Evolutionary conservation across 129 eudicot genomes (phyloP), one percentile per base, ranked within the genome.

Genomic region (Flaveria sonorensis): DNA sequence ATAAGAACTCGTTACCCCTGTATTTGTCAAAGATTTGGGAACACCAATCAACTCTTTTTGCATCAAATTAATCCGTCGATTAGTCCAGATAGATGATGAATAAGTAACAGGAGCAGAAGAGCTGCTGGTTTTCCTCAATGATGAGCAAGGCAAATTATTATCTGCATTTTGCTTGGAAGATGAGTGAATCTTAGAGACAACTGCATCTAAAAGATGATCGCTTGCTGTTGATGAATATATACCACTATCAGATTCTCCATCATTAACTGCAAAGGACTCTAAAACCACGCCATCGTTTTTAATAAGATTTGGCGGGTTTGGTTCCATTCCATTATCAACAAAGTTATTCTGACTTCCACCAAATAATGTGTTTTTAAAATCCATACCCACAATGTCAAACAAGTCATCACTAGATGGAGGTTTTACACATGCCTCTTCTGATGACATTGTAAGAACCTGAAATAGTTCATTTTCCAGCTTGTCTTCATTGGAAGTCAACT

Each of bases 201-300:
- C 90, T 62, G 98, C 97, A 69, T 91, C 98, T 77, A 94, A 79
- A 63, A 94, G 92, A 84, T 91, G 87, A 73, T 89, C 98, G 32
- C 85, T 71, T 30, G 77, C 77, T 8, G 72, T 70, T 42, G 77
- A 69, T 12, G 89, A 81, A 83, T 87, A 87, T 16, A 84, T 82
- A 55, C 96, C 87, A 65, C 90, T 87, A 24, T 89, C 90, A 2
- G 89, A 76, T 68, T 81, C 83, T 74, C 89, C 90, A 65, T 81
- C 90, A 75, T 75, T 71, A 76, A 79, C 82, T 12, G 87, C 30
- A 78, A 80, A 82, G 62, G 48, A 70, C 53, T 70, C 83, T 56
- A 62, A 68, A 39, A 59, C 70, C 30, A 39, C 65, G 43, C 75
- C 26, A 13, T 39, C 72, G 10, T 77, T 77, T 59, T 63, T 81